Evolutionary conservation across 2,329 filamentous ascomycete genomes (phyloP).

Genomic region (Pleomassaria siparia): DNA sequence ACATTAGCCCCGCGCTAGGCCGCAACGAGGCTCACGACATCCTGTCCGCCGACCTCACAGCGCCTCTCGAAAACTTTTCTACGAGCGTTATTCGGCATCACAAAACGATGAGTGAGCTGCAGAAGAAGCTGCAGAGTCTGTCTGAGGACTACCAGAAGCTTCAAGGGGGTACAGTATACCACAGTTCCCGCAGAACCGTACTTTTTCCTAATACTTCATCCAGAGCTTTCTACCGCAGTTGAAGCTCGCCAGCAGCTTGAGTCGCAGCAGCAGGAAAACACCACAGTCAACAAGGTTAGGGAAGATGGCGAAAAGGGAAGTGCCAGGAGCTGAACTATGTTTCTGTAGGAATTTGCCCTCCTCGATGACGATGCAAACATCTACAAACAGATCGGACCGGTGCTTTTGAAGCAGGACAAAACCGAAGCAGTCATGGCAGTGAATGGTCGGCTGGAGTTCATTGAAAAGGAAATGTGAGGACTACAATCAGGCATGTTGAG

Average conservation of each 20-base stretch:
- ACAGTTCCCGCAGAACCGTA: background rate
- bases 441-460: constrained; percentile 87
- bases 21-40: constrained; percentile 21
- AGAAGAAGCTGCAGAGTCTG: constrained; percentile 77
- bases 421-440: constrained; percentile 88
- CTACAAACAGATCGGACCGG: constrained; percentile 93
- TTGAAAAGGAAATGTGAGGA: constrained; percentile 85
- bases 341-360: constrained; percentile 72
- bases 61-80: constrained; percentile 15
- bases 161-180: constrained; percentile 66
- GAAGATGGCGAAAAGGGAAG: background rate
- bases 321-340: background rate
- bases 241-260: constrained; percentile 87
- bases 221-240: constrained; percentile 78
- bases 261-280: constrained; percentile 90
- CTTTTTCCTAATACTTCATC: constrained; percentile 17
- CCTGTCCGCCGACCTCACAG: constrained; percentile 23
- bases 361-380: constrained; percentile 83
- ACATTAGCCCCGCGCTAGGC: constrained; percentile 21
- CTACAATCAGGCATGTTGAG: constrained; percentile 5
- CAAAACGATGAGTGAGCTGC: constrained; percentile 55
- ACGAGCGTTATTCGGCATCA: constrained; percentile 30
- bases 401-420: constrained; percentile 92
- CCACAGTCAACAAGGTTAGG: constrained; percentile 75
- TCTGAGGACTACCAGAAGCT: constrained; percentile 87